These are phyloP conservation scores for bread wheat (Triticum aestivum) DNA, from an alignment of 176 grass and related monocot genomes.

Conservation along the genomic window DNA sequence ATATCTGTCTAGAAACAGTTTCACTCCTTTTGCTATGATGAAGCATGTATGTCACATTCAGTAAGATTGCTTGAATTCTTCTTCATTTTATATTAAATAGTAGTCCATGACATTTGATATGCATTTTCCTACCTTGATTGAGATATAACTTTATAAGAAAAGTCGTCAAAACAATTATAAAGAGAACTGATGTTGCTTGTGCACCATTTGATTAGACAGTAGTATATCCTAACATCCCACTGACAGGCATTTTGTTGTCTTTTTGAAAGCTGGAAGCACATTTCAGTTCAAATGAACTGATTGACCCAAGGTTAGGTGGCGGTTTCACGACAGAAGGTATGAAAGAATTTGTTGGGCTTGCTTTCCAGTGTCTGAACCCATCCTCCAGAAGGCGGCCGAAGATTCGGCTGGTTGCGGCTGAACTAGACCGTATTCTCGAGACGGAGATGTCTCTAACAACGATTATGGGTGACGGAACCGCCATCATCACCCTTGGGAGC, in stretches of 20 bases:
- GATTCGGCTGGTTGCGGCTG: constrained; percentile 58
- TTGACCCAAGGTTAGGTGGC: constrained; percentile 70
- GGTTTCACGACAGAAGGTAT: constrained; percentile 93
- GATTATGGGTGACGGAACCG: constrained; percentile 88
- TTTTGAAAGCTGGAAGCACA: constrained; percentile 67
- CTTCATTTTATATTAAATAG: not conserved
- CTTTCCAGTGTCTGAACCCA: constrained; percentile 76
- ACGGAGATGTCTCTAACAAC: constrained; percentile 88
- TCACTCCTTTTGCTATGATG: not conserved
- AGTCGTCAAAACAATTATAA: not conserved
- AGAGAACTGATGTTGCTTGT: constrained; percentile 2
- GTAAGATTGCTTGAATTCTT: constrained; percentile 5
- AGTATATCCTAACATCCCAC: constrained; percentile 12
- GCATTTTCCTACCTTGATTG: constrained; percentile 2
- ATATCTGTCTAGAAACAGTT: constrained; percentile 9
- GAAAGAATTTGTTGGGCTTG: constrained; percentile 64
- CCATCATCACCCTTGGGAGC: constrained; percentile 92
- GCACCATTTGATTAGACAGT: not conserved
- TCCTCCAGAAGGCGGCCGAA: constrained; percentile 61
- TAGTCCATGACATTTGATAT: not conserved
- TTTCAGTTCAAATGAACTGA: constrained; percentile 60
- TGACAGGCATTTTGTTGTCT: constrained; percentile 35
- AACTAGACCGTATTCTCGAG: constrained; percentile 83
- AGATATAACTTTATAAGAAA: constrained; percentile 4
- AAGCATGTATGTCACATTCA: not conserved